phyloP scores from a whole-genome alignment of 2,329 filamentous ascomycete species.

The Elsinoe necatrix region DNA sequence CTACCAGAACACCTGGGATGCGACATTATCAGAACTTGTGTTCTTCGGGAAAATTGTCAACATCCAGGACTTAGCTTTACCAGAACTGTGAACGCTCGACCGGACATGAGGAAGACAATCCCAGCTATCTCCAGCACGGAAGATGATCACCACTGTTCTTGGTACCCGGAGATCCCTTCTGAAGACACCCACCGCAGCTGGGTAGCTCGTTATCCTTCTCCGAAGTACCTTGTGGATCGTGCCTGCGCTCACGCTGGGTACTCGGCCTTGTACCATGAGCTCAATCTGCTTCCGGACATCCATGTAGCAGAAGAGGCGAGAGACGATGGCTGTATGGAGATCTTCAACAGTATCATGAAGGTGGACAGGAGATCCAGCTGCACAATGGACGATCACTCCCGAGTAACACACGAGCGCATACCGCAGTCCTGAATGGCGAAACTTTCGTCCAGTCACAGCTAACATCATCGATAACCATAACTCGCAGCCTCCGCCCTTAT shows the following conservation, averaged over 20 bases:
- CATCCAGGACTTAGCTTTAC: conserved; percentile 20
- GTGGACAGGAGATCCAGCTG: conserved; percentile 23
- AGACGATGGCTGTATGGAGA: conserved; percentile 22
- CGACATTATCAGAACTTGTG: not conserved
- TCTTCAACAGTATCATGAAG: conserved; percentile 26
- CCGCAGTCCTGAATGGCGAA: conserved; percentile 29
- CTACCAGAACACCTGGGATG: conserved; percentile 5
- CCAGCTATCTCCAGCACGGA: conserved; percentile 24
- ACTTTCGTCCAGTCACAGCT: conserved; percentile 28
- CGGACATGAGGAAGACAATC: conserved; percentile 33
- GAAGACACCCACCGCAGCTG: conserved; percentile 33
- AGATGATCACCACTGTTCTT: conserved; percentile 36
- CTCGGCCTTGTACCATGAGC: conserved; percentile 29
- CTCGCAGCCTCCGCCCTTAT: conserved; percentile 10
- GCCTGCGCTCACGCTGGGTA: conserved; percentile 37
- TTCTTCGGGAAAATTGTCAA: conserved; percentile 19
- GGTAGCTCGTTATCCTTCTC: conserved; percentile 25
- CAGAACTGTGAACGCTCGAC: conserved; percentile 28
- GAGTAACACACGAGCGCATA: conserved; percentile 9
- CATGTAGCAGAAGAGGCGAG: conserved; percentile 36
- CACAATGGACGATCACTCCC: conserved; percentile 34
- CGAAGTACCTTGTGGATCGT: conserved; percentile 33
- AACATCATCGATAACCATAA: conserved; percentile 20
- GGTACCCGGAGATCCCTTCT: conserved; percentile 32
- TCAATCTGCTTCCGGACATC: conserved; percentile 34